Percentiles rank a stretch among this genome's conserved stretches.
Conservation (phyloP, 495 filamentous ascomycete species). For the Hyphodiscus hymeniophilus region DNA sequence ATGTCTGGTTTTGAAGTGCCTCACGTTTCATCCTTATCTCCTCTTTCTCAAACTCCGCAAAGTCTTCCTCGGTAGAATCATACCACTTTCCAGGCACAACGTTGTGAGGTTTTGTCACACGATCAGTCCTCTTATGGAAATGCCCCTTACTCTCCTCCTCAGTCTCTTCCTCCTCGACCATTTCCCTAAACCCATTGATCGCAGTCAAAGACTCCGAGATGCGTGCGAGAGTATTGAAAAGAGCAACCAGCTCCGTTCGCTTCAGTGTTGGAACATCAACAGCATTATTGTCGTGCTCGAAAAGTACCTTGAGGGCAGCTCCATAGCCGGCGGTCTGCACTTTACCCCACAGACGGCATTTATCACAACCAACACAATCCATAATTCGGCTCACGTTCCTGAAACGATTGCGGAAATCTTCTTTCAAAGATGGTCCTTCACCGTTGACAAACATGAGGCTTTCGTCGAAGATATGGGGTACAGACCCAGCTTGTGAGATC, state of each 20-base stretch:
- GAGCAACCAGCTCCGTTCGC: conserved; percentile 83
- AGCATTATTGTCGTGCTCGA: conserved; percentile 76
- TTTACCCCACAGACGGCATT: conserved; percentile 97
- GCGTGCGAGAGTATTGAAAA: conserved; percentile 88
- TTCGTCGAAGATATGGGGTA: conserved; percentile 84
- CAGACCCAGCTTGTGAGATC: conserved; percentile 55
- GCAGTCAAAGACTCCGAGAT: conserved; percentile 73
- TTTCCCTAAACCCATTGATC: conserved; percentile 60
- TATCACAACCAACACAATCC: conserved; percentile 99
- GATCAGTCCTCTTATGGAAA: conserved; percentile 21
- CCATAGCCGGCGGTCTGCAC: conserved; percentile 94
- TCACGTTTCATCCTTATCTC: conserved; percentile 22
- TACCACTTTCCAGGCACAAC: conserved; percentile 11
- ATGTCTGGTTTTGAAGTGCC: conserved; percentile 27
- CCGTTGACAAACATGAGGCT: conserved; percentile 83
- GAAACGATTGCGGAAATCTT: conserved; percentile 96
- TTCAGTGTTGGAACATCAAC: conserved; percentile 67
- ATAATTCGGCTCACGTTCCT: conserved; percentile 91
- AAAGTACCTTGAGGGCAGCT: conserved; percentile 88
- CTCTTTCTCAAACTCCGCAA: conserved; percentile 34
- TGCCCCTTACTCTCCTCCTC: conserved; percentile 16
- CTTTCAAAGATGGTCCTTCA: conserved; percentile 66
- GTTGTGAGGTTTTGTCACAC: conserved; percentile 36
- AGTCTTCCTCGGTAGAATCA: conserved; percentile 20
- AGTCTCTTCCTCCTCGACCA: conserved; percentile 49